Conservation (phyloP, 2,329 filamentous ascomycete genomes). For the Fusarium sp. region DNA sequence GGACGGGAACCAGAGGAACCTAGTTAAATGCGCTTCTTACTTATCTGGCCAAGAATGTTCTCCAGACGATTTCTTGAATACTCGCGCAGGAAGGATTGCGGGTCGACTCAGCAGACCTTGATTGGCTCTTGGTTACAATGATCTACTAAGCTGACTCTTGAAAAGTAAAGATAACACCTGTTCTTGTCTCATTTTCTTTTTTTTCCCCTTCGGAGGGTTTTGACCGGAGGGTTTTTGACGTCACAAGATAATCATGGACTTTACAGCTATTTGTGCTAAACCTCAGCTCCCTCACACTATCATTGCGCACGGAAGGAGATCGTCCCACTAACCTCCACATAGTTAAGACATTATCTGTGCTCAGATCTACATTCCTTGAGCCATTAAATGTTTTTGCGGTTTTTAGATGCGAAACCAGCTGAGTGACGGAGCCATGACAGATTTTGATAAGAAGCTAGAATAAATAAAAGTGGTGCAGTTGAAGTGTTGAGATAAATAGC, state of each 20-base stretch:
- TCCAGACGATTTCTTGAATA: background rate
- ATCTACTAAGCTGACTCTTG: background rate
- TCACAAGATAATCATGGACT: background rate
- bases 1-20: background rate
- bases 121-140: background rate
- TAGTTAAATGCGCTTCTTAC: background rate
- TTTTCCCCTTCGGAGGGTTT: background rate
- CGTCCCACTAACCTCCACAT: background rate
- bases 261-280: too few relatives aligned
- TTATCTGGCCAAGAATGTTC: background rate
- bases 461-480: background rate
- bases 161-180: background rate
- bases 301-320: background rate
- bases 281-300: background rate
- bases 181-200: background rate
- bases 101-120: background rate
- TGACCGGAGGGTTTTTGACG: background rate
- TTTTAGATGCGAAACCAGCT: background rate
- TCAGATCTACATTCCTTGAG: background rate
- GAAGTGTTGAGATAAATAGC: background rate
- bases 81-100: background rate
- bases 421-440: background rate
- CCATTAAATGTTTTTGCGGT: background rate
- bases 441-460: accelerated
- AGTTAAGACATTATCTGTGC: background rate